Evolutionary conservation across 2,329 filamentous ascomycete species (phyloP), one percentile per base, ranked within the genome.

Genomic region (Paraphoma sp.): DNA sequence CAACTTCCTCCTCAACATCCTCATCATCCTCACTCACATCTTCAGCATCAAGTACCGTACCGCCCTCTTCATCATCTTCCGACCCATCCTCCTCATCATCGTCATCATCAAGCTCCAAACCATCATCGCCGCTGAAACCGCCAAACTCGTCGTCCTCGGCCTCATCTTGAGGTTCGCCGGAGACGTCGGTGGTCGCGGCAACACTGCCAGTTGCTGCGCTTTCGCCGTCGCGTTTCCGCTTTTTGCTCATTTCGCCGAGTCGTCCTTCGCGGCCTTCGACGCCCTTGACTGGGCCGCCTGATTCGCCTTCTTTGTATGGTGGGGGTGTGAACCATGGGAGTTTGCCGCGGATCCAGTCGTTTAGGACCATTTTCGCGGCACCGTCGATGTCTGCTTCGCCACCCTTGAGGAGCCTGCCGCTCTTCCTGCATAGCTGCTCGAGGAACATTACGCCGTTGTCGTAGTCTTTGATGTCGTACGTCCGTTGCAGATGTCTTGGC

Each of bases 311-410:
- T 33, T 65, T 68, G 42, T 69, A 64, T 1, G 93, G 92, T 9
- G 93, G 89, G 8, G 92, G 88, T 0, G 91, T 95, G 72, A 93
- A 99, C 95, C 96, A 99, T 1, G 95, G 95, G 28, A 98, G 91
- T 79, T 94, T 97, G 54, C 95, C 95, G 62, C 95, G 83, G 71
- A 98, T 86, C 60, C 98, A 99, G 73, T 99, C 95, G 70, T 97
- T 98, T 57, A 99, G 81, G 0, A 99, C 90, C 87, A 97, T 97
- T 78, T 97, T 97, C 1, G 95, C 95, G 46, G 97, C 93, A 68
- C 93, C 93, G 69, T 98, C 94, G 53, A 97, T 80, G 76, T 99
- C 95, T 4, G 94, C 90, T 75, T 98, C 95, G n/a, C 94, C 95
- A 55, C 92, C 94, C 74, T 92, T 93, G 14, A 98, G 81, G 17